A percentile compares a stretch with the other conserved stretches of the same genome.
These are phyloP conservation scores for Heterobasidion annosum DNA, from an alignment of 1,284 basidiomycete species.

Conservation along the genomic window DNA sequence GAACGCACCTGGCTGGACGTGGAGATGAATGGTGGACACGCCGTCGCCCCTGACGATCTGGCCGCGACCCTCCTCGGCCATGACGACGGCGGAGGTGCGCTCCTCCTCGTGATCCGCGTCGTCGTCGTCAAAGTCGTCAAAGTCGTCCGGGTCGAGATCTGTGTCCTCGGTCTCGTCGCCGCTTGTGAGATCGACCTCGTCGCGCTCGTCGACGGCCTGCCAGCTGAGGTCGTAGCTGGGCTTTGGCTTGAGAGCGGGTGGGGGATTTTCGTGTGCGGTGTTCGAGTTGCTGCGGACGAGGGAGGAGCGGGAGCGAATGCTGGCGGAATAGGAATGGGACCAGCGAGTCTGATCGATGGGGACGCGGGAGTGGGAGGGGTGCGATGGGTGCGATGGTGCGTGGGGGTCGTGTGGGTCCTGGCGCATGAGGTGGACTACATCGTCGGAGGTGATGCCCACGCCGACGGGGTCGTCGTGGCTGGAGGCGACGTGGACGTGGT, in stretches of 20 bases:
- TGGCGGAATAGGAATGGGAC: conserved; percentile 57
- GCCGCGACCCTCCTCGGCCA: conserved; percentile 76
- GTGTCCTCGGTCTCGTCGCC: conserved; percentile 68
- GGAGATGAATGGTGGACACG: conserved; percentile 48
- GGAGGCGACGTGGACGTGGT: conserved; percentile 54
- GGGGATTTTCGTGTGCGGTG: conserved; percentile 31
- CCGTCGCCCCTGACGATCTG: conserved; percentile 68
- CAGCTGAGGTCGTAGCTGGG: conserved; percentile 67
- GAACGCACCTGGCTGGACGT: conserved; percentile 57
- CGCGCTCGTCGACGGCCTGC: conserved; percentile 65
- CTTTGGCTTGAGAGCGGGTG: conserved; percentile 38
- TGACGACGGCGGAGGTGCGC: conserved; percentile 63
- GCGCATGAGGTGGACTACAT: conserved; percentile 50
- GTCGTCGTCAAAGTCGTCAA: conserved; percentile 37
- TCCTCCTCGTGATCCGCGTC: conserved; percentile 51
- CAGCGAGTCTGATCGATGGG: conserved; percentile 51
- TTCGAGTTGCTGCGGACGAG: conserved; percentile 38
- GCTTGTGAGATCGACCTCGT: conserved; percentile 56
- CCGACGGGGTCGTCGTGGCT: conserved; percentile 30
- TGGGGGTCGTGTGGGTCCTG: conserved; percentile 30
- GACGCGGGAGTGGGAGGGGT: conserved; percentile 25
- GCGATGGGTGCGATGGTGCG: conserved; percentile 21
- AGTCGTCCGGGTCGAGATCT: conserved; percentile 24
- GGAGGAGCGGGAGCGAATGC: conserved; percentile 58
- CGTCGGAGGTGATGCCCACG: conserved; percentile 53